phyloP scores from a whole-genome alignment of 2,329 filamentous ascomycete species.

The Trichoderma lentiforme region DNA sequence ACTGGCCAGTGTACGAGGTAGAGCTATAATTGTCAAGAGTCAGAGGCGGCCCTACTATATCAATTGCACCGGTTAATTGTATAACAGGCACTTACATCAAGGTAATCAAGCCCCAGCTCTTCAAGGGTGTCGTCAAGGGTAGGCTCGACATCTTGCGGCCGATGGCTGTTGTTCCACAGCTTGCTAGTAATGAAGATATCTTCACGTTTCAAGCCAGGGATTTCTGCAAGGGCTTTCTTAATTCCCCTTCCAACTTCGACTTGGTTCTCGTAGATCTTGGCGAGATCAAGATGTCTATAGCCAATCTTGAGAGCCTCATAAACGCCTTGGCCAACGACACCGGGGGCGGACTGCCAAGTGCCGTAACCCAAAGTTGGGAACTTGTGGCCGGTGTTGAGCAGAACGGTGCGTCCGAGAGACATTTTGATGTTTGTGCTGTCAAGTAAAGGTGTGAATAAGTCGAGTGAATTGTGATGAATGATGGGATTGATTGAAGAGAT shows the following conservation, averaged over 20 bases:
- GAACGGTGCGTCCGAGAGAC: slow-evolving; percentile 55
- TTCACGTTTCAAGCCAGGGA: slow-evolving; percentile 48
- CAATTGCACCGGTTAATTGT: neutral
- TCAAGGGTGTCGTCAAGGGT: slow-evolving; percentile 55
- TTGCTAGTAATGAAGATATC: slow-evolving; percentile 54
- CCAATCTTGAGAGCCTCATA: slow-evolving; percentile 60
- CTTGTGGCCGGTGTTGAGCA: slow-evolving; percentile 61
- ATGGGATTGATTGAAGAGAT: neutral
- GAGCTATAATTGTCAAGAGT: slow-evolving; percentile 33
- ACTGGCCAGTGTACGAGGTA: slow-evolving; percentile 65
- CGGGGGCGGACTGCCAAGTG: slow-evolving; percentile 65
- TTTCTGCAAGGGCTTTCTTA: slow-evolving; percentile 42
- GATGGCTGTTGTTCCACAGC: slow-evolving; percentile 57
- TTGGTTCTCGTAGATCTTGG: slow-evolving; percentile 62
- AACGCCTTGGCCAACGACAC: slow-evolving; percentile 62
- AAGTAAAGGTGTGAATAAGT: neutral
- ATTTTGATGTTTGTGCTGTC: slow-evolving; percentile 34
- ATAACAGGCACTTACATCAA: slow-evolving; percentile 41
- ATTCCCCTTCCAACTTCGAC: slow-evolving; percentile 55
- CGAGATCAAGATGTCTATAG: slow-evolving; percentile 59
- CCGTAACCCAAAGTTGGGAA: slow-evolving; percentile 60
- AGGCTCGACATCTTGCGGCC: slow-evolving; percentile 56
- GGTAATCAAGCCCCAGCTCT: slow-evolving; percentile 54
- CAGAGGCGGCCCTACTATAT: neutral
- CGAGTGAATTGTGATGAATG: neutral